Percentiles rank a stretch among this genome's conserved stretches.
phyloP scores from a whole-genome alignment of 1,139 yeast genomes.

The Geotrichum reessii region DNA sequence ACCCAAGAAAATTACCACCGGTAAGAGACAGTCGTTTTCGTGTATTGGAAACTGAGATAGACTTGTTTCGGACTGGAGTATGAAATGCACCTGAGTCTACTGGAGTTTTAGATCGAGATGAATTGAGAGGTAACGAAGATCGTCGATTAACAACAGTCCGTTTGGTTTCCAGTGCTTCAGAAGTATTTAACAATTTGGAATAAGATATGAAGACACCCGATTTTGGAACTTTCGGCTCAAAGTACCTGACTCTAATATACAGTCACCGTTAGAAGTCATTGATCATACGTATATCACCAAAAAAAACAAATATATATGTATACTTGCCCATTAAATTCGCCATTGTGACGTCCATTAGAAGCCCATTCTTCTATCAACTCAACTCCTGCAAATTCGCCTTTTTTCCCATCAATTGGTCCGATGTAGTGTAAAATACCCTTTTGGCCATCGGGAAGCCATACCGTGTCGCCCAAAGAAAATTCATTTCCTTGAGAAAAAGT shows the following conservation, averaged over 20 bases:
- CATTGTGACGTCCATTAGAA: constrained; percentile 71
- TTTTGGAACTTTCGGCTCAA: constrained; percentile 14
- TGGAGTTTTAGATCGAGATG: neutral
- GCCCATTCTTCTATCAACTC: constrained; percentile 66
- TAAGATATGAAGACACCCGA: constrained; percentile 26
- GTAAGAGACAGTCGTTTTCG: neutral
- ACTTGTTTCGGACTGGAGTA: neutral
- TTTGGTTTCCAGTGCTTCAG: neutral
- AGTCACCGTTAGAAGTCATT: neutral
- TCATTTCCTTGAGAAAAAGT: neutral
- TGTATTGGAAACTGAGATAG: neutral
- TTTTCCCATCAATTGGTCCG: constrained; percentile 69
- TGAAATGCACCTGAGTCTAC: neutral
- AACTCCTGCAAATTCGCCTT: constrained; percentile 79
- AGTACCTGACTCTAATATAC: constrained; percentile 12
- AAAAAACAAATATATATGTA: no score
- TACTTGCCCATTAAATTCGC: constrained; percentile 48
- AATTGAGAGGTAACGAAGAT: neutral
- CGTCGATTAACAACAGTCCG: constrained; percentile 1
- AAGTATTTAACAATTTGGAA: constrained; percentile 4
- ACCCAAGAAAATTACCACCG: neutral
- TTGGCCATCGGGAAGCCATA: constrained; percentile 39
- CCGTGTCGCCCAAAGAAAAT: constrained; percentile 35
- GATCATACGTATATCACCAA: no score
- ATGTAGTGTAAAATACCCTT: constrained; percentile 63